Conservation (phyloP, 108 stramenopile genomes). For the Nitzschia putrida region DNA sequence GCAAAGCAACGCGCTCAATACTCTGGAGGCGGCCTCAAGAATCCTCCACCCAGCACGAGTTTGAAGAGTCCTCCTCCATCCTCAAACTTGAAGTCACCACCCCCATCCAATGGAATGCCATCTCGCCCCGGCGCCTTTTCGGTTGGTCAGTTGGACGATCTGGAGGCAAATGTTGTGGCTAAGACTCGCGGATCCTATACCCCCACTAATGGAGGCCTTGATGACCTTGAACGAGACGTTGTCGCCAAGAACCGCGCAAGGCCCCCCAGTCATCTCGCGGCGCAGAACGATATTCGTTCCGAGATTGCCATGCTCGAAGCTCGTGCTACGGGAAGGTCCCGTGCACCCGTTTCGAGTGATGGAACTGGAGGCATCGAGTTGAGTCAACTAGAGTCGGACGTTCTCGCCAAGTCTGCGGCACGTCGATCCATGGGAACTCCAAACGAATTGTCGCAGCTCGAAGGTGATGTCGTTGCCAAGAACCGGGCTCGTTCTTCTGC, state of each 20-base stretch:
- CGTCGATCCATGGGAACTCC: background rate
- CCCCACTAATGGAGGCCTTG: background rate
- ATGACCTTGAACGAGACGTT: background rate
- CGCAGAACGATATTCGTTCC: background rate
- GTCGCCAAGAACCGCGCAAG: background rate
- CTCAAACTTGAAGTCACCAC: too few relatives aligned
- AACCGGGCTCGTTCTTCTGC: background rate
- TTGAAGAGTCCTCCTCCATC: too few relatives aligned
- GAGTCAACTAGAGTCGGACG: slow-evolving; percentile 20
- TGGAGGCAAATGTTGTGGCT: slow-evolving; percentile 31
- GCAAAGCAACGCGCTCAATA: background rate
- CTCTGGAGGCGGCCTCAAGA: background rate
- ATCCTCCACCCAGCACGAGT: too few relatives aligned
- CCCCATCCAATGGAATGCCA: background rate
- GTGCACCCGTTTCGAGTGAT: background rate
- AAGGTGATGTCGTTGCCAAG: slow-evolving; percentile 14
- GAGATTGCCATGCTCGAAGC: slow-evolving; percentile 15
- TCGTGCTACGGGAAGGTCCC: background rate
- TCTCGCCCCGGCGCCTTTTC: background rate
- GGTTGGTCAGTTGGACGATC: background rate
- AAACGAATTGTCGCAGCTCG: slow-evolving; percentile 9
- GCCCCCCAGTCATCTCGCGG: background rate
- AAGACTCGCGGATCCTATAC: slow-evolving; percentile 3
- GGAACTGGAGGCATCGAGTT: background rate
- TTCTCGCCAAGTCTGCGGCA: slow-evolving; percentile 17